phyloP scores from a whole-genome alignment of 2,329 filamentous ascomycete species.

The Thelonectria rubi region DNA sequence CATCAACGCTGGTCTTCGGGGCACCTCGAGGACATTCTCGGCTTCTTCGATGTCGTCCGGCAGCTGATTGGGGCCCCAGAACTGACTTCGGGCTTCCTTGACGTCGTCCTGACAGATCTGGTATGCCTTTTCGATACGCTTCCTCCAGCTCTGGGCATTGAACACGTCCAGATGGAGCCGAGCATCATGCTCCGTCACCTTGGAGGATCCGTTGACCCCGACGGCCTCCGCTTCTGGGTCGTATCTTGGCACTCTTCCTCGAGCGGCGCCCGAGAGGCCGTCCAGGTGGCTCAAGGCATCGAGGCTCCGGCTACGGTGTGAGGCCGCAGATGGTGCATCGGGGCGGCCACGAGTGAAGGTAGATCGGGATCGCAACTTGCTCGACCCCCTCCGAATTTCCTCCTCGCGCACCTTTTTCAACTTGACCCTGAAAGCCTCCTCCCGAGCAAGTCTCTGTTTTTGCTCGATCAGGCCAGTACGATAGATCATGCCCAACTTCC shows the following conservation, averaged over 20 bases:
- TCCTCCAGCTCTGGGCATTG: conserved; percentile 92
- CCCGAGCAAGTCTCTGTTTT: conserved; percentile 85
- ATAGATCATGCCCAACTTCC: conserved; percentile 96
- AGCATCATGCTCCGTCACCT: conserved; percentile 80
- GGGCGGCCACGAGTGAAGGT: conserved; percentile 51
- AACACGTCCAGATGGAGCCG: conserved; percentile 77
- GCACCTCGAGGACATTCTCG: conserved; percentile 86
- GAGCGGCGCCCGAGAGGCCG: conserved; percentile 43
- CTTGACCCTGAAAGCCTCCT: conserved; percentile 90
- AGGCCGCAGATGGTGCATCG: conserved; percentile 46
- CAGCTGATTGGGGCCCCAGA: conserved; percentile 83
- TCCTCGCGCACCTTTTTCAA: conserved; percentile 83
- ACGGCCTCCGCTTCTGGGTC: conserved; percentile 76
- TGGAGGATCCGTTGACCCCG: conserved; percentile 75
- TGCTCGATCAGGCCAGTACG: conserved; percentile 89
- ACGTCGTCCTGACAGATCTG: conserved; percentile 76
- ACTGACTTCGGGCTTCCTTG: conserved; percentile 78
- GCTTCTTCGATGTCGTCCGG: conserved; percentile 83
- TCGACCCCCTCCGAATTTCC: conserved; percentile 63
- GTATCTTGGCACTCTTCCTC: conserved; percentile 69
- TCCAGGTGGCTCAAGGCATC: conserved; percentile 53
- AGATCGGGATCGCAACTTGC: conserved; percentile 65
- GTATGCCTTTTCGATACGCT: conserved; percentile 82
- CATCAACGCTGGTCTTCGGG: conserved; percentile 85
- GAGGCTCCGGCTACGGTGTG: conserved; percentile 64